A percentile compares a stretch with the other conserved stretches of the same genome.
Conservation (phyloP, 345 rosid genomes). For the Aurinia saxatilis region DNA sequence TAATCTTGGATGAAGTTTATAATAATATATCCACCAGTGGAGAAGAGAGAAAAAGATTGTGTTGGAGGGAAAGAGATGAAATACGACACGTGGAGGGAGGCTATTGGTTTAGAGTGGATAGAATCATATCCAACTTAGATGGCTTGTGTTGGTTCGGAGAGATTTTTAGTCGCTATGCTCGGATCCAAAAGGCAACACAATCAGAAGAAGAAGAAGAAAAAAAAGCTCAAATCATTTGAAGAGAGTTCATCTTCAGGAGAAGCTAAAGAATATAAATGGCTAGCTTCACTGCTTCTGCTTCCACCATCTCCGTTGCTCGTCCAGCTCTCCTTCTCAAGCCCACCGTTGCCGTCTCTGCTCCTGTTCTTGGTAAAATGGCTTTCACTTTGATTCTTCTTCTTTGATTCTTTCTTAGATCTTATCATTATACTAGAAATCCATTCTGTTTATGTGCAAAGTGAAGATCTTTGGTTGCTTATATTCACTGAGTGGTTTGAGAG, state of each 20-base stretch:
- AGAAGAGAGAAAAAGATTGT: slow-evolving; percentile 27
- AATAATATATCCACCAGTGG: background rate
- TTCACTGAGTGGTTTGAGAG: background rate
- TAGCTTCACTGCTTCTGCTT: slow-evolving; percentile 40
- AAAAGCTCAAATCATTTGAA: background rate
- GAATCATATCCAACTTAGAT: slow-evolving; percentile 44
- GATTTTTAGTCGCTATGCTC: slow-evolving; percentile 8
- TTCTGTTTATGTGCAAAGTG: background rate
- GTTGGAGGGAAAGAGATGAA: slow-evolving; percentile 32
- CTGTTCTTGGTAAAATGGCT: slow-evolving; percentile 51
- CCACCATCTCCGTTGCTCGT: slow-evolving; percentile 44
- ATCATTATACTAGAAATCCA: background rate
- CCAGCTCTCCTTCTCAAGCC: slow-evolving; percentile 39
- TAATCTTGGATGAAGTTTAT: background rate
- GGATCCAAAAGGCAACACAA: slow-evolving; percentile 20
- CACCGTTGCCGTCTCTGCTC: slow-evolving; percentile 33
- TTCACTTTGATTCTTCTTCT: background rate
- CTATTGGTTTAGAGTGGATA: slow-evolving; percentile 53
- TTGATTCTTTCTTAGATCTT: background rate
- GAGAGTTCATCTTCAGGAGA: slow-evolving; percentile 31
- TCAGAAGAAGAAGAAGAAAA: background rate
- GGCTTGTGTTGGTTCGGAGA: slow-evolving; percentile 16
- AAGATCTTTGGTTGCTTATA: slow-evolving; percentile 9
- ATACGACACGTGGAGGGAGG: slow-evolving; percentile 50
- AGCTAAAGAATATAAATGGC: slow-evolving; percentile 21